Evolutionary conservation across 169 alveolate genomes (phyloP).

Genomic region (Cryptosporidium sp.): DNA sequence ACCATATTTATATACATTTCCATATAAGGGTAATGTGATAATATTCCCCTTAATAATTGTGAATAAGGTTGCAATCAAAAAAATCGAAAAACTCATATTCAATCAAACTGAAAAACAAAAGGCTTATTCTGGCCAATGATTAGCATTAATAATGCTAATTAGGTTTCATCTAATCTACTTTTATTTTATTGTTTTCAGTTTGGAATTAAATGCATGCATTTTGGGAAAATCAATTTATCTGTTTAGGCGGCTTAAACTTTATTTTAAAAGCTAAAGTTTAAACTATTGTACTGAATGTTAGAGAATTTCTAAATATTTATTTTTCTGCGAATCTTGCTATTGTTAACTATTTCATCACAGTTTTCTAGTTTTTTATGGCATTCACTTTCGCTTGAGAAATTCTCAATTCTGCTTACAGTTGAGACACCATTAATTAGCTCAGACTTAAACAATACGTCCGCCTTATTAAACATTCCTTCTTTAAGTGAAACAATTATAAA

Average conservation of each 20-base stretch:
- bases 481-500: slow-evolving; percentile 95
- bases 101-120: not conserved
- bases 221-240: no score
- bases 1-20: slow-evolving; percentile 56
- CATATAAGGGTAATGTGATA: slow-evolving; percentile 49
- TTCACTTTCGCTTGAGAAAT: slow-evolving; percentile 28
- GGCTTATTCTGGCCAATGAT: no score
- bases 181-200: not conserved
- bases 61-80: not conserved
- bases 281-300: not conserved
- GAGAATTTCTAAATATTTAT: not conserved
- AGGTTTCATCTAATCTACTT: not conserved
- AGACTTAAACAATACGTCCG: slow-evolving; percentile 95
- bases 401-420: slow-evolving; percentile 82
- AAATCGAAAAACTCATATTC: not conserved
- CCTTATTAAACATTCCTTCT: slow-evolving; percentile 98
- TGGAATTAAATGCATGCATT: not conserved
- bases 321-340: slow-evolving; percentile 59
- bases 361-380: slow-evolving; percentile 61
- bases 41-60: not conserved
- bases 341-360: slow-evolving; percentile 58
- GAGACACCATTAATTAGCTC: slow-evolving; percentile 92
- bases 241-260: not conserved
- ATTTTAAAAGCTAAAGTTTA: not conserved
- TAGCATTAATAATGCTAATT: no score